phyloP scores from a whole-genome alignment of 139 green algal genomes.

The Ettlia oleoabundans region DNA sequence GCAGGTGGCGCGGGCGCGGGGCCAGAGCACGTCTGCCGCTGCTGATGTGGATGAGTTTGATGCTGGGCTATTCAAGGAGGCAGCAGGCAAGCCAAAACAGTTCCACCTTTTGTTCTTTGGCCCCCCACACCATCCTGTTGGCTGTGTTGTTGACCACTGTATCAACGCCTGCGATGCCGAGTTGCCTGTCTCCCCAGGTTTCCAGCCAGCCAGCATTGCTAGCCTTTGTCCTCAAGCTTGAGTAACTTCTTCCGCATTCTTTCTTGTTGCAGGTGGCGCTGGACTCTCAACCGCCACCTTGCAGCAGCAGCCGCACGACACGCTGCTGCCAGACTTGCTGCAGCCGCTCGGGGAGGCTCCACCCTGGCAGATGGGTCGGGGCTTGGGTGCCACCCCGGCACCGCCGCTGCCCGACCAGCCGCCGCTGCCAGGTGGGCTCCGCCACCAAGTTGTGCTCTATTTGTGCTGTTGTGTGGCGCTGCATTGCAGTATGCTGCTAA shows the following conservation, averaged over 20 bases:
- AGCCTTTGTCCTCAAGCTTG: too few relatives aligned
- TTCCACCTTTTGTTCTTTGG: neutral
- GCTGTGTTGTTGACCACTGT: too few relatives aligned
- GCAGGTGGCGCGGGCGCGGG: neutral
- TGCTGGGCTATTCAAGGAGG: constrained; percentile 19
- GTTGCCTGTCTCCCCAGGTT: too few relatives aligned
- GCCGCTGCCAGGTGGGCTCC: constrained; percentile 19
- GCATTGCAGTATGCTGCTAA: too few relatives aligned
- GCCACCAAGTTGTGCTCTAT: too few relatives aligned
- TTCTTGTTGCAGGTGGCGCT: constrained; percentile 8
- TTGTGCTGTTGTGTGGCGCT: too few relatives aligned
- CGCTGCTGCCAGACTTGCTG: constrained; percentile 19
- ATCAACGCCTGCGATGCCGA: too few relatives aligned
- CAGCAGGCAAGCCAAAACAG: neutral
- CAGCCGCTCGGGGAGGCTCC: neutral
- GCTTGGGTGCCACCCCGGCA: neutral
- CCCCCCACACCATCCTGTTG: too few relatives aligned
- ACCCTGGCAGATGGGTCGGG: neutral
- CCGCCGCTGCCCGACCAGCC: constrained; percentile 6
- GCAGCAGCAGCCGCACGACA: neutral
- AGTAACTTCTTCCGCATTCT: too few relatives aligned
- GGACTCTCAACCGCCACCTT: too few relatives aligned
- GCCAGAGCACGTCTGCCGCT: constrained; percentile 3
- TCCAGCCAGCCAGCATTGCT: too few relatives aligned
- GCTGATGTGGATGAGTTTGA: constrained; percentile 31